Evolutionary conservation across 306 rosid genomes (phyloP), one percentile per base, ranked within the genome.

Genomic region (Sindora glabra): DNA sequence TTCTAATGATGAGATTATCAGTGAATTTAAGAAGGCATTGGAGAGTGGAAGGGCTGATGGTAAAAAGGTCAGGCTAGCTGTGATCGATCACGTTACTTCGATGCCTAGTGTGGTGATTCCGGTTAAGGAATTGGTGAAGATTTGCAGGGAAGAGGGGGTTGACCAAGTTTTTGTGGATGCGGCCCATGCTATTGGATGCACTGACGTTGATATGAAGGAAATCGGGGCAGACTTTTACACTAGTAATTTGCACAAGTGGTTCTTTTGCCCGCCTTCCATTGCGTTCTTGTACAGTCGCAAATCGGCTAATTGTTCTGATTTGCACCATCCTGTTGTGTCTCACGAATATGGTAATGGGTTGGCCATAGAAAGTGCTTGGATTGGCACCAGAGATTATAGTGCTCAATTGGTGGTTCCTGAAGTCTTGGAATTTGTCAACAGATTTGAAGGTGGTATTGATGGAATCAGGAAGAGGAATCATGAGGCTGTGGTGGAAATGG

Each of bases 221-320:
- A 89, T 94, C 72, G 99, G 91, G 22, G 99, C 97, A 14, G 99
- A 94, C 69, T 94, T 72, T 40, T 94, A 94, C n/a, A 87, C 99
- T 10, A 94, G 97, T 42, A 89, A 86, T 81, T 72, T 94, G 87
- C 95, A 94, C 15, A 94, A 94, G 56, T 94, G 99, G 99, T 79
- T 89, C 70, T 94, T 94, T 65, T 94, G 97, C 69, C 99, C 99
- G 1, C 99, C 99, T 23, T 80, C 97, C 0, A 62, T 94, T 52
- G 99, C 99, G 5, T 77, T 94, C 59, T 47, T 94, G 79, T 86
- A 94, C 37, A 50, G 77, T 27, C 67, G 80, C 67, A 80, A 69
- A 47, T 65, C 83, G 1, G 49, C 80, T 6, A 56, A 59, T 56
- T 16, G 47, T 46, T 53, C 75, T 42, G 90, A 79, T 17, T 68